A percentile compares a stretch with the other conserved stretches of the same genome.
Conservation (phyloP, 2,329 filamentous ascomycete species). For the Cordyceps sp. region DNA sequence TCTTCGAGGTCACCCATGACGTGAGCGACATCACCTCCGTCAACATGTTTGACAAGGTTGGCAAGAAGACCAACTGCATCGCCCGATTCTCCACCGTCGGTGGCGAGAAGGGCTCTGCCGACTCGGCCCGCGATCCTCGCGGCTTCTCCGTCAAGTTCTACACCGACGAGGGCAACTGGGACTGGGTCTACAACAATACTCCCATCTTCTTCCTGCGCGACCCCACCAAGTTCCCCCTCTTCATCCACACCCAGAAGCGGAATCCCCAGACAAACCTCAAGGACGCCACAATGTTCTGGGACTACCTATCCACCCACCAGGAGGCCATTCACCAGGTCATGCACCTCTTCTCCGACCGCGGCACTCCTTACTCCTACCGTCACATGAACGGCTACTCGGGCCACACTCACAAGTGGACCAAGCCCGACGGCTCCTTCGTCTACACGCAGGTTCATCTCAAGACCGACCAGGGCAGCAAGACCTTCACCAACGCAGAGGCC, state of each 20-base stretch:
- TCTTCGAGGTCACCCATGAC: conserved; percentile 43
- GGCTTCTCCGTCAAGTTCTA: conserved; percentile 45
- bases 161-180: conserved; percentile 55
- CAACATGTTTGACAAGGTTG: conserved; percentile 32
- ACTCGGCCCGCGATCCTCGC: conserved; percentile 52
- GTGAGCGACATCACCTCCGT: conserved; percentile 37
- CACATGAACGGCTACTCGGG: conserved; percentile 54
- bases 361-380: conserved; percentile 47
- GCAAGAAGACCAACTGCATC: conserved; percentile 40
- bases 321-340: conserved; percentile 49
- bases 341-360: conserved; percentile 48
- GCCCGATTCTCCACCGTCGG: conserved; percentile 56
- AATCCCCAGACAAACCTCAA: conserved; percentile 56
- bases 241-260: conserved; percentile 66
- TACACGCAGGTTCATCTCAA: conserved; percentile 51
- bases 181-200: conserved; percentile 63
- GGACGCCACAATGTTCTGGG: conserved; percentile 44
- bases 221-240: conserved; percentile 56
- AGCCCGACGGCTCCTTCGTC: conserved; percentile 46
- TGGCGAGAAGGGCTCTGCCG: conserved; percentile 48
- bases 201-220: conserved; percentile 65
- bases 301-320: conserved; percentile 36
- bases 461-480: conserved; percentile 45
- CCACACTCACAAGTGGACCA: conserved; percentile 51
- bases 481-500: conserved; percentile 40